phyloP scores from a whole-genome alignment of 163 green algal species.

The Volvox carteri region DNA sequence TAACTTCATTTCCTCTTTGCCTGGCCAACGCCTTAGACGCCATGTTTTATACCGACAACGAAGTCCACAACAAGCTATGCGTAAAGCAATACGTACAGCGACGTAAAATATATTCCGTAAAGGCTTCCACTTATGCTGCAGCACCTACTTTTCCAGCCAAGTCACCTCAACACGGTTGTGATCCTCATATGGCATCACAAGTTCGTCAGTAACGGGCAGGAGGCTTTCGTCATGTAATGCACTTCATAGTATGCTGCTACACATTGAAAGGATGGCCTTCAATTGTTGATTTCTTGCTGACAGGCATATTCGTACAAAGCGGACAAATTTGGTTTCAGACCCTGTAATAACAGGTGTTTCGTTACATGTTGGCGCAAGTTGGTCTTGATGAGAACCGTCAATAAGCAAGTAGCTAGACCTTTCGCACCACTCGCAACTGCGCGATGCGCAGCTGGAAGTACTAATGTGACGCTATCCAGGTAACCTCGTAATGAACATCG shows the following conservation, averaged over 20 bases:
- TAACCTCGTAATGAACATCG: neutral
- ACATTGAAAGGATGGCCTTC: too few relatives aligned
- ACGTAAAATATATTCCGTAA: too few relatives aligned
- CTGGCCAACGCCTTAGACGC: conserved; percentile 6
- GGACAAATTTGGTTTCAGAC: too few relatives aligned
- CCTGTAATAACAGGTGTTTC: too few relatives aligned
- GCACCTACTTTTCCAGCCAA: neutral
- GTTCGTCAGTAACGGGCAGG: too few relatives aligned
- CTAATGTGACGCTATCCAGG: neutral
- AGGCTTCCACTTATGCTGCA: neutral
- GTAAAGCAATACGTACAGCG: too few relatives aligned
- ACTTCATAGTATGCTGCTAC: too few relatives aligned
- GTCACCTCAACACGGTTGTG: neutral
- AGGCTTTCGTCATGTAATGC: too few relatives aligned
- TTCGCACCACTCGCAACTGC: neutral
- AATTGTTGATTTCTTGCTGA: too few relatives aligned
- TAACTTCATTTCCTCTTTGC: neutral
- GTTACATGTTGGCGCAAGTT: too few relatives aligned
- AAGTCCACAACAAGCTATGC: neutral
- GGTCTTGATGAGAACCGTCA: neutral
- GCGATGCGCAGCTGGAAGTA: neutral
- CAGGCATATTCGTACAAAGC: too few relatives aligned
- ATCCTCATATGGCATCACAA: neutral
- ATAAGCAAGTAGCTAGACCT: neutral
- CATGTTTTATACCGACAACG: conserved; percentile 7